Percentiles rank a stretch among this genome's conserved stretches.
phyloP scores from a whole-genome alignment of 2,329 filamentous ascomycete species.

The Graphium sp. region DNA sequence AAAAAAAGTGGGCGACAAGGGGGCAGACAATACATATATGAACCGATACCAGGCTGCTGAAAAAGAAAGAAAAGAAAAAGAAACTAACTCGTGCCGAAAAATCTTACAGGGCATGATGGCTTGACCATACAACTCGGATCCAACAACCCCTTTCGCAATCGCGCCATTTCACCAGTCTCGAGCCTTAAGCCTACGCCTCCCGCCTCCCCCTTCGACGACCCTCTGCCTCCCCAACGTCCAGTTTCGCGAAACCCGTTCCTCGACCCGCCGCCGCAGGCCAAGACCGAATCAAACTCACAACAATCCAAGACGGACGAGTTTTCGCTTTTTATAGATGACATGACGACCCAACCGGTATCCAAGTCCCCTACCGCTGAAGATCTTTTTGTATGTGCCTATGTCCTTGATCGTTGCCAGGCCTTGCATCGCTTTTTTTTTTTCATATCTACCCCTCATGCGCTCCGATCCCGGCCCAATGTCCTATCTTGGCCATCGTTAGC shows the following conservation, averaged over 20 bases:
- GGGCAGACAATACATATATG: slow-evolving; percentile 1
- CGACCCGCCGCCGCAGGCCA: slow-evolving; percentile 31
- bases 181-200: slow-evolving; percentile 19
- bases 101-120: too few species aligned
- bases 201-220: slow-evolving; percentile 44
- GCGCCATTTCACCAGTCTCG: slow-evolving; percentile 40
- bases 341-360: slow-evolving; percentile 29
- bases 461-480: too few species aligned
- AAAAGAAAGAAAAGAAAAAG: not conserved
- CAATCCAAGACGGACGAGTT: slow-evolving; percentile 11
- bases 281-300: not conserved
- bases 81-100: not conserved
- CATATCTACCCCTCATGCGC: too few species aligned
- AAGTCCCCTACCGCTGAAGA: slow-evolving; percentile 47
- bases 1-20: not conserved
- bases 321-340: slow-evolving; percentile 25
- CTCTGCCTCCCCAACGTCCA: slow-evolving; percentile 31
- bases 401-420: too few species aligned
- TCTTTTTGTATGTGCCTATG: slow-evolving; percentile 54
- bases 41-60: not conserved
- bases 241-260: slow-evolving; percentile 64
- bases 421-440: too few species aligned
- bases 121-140: slow-evolving; percentile 55
- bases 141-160: slow-evolving; percentile 70
- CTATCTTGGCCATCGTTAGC: too few species aligned